Evolutionary conservation across 1,139 yeast species (phyloP), one percentile per base, ranked within the genome.

Genomic region (Kodamaea fungicola): DNA sequence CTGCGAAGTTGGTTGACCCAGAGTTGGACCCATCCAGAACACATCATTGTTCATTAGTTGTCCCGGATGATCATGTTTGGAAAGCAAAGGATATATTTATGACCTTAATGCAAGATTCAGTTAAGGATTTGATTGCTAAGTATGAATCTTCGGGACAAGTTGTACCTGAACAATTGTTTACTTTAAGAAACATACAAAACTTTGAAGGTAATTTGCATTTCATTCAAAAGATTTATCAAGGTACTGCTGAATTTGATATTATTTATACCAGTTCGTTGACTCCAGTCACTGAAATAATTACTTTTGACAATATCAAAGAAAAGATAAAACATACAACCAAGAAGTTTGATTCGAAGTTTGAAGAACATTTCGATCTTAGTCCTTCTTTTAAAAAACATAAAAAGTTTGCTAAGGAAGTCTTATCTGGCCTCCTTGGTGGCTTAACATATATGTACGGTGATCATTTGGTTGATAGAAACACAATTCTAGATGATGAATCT

Each of bases 381-480:
- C 58, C 73, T 1, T 94, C 94, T 2, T 85, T 76, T 52, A 52
- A 57, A 8, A 64, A 74, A 41, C 72, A 80, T 52, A 52, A 61
- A 23, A 51, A 53, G 7, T 90, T 92, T 62, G 96, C 90, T 2
- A 71, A 84, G 49, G 92, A 86, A 49, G 66, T 88, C 30, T 57
- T 92, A 12, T 84, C 97, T 0, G 92, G 92, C 35, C 67, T 92
- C 33, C 61, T 88, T 39, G 98, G 97, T 9, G 97, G 97, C 7
- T 73, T 92, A 38, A 86, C 96, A 1, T 90, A 88, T 58, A 84
- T 85, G 51, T 72, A 87, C 51, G 98, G 98, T n/a, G 85, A 82
- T 39, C 88, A 85, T 40, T 54, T 85, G 35, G 95, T 90, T 10
- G 96, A 89, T 52, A 70, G 96, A 47, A 71, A 72, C 3, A 78